phyloP scores from a whole-genome alignment of 2,329 filamentous ascomycete species.

The Ceratocystiopsis minuta region DNA sequence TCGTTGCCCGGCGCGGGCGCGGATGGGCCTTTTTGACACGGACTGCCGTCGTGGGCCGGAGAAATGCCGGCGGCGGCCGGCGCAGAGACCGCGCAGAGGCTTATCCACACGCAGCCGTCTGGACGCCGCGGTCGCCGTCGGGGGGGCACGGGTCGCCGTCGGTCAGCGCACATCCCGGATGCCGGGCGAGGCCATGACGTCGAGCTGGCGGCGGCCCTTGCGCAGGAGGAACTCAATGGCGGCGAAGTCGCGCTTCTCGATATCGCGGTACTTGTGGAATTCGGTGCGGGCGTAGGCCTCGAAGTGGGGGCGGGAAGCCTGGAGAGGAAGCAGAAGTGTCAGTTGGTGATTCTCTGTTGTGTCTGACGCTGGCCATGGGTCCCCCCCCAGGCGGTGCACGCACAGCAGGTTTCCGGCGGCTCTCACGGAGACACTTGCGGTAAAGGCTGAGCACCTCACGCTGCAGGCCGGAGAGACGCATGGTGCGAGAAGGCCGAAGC shows the following conservation, averaged over 20 bases:
- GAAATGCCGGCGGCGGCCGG: no score
- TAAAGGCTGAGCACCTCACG: slow-evolving; percentile 76
- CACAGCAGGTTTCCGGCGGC: slow-evolving; percentile 63
- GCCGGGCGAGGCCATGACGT: slow-evolving; percentile 60
- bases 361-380: background rate
- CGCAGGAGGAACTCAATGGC: slow-evolving; percentile 73
- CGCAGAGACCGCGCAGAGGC: no score
- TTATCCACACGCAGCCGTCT: no score
- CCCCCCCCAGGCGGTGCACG: slow-evolving; percentile 7
- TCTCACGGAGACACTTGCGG: slow-evolving; percentile 65
- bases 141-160: background rate
- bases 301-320: slow-evolving; percentile 44
- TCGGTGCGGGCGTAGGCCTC: slow-evolving; percentile 49
- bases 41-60: no score
- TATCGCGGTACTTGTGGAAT: slow-evolving; percentile 49
- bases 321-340: background rate
- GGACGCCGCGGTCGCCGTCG: no score
- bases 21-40: no score
- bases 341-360: background rate
- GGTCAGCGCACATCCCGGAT: slow-evolving; percentile 53
- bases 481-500: slow-evolving; percentile 1
- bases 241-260: slow-evolving; percentile 72
- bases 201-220: slow-evolving; percentile 65
- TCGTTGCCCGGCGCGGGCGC: no score
- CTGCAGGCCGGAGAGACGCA: slow-evolving; percentile 69